phyloP scores from a whole-genome alignment of 441 rosid genomes.

The Erodium trifolium region DNA sequence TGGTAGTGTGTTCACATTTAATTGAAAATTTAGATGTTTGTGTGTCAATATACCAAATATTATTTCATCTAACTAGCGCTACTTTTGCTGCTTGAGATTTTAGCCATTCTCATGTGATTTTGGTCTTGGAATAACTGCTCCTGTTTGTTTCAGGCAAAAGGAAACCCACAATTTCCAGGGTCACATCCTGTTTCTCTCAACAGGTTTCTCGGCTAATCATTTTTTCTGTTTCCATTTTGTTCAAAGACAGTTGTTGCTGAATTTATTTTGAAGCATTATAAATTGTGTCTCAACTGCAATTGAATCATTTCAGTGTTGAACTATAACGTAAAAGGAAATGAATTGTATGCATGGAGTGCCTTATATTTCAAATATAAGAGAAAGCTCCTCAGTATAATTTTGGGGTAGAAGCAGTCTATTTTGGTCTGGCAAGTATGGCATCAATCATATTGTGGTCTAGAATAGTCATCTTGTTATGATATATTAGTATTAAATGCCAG shows the following conservation, averaged over 20 bases:
- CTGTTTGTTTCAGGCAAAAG: slow-evolving; percentile 54
- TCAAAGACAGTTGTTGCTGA: not conserved
- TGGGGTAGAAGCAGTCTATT: not conserved
- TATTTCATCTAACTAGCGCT: not conserved
- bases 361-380: not conserved
- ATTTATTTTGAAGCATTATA: slow-evolving; percentile 7
- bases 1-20: not conserved
- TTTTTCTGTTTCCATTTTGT: slow-evolving; percentile 6
- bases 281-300: not conserved
- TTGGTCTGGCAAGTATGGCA: not conserved
- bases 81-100: slow-evolving; percentile 3
- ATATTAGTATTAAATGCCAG: not conserved
- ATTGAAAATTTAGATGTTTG: not conserved
- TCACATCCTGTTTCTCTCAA: slow-evolving; percentile 97
- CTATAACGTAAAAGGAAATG: not conserved
- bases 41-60: not conserved
- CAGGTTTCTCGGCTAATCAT: slow-evolving; percentile 42
- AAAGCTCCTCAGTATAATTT: not conserved
- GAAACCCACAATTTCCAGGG: slow-evolving; percentile 81
- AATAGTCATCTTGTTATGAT: not conserved
- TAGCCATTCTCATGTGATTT: not conserved
- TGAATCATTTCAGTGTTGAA: not conserved
- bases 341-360: not conserved
- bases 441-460: not conserved
- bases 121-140: not conserved